Percentiles rank a stretch among this genome's conserved stretches.
phyloP scores from a whole-genome alignment of 2,329 filamentous ascomycete species.

The Ophiocordyceps polyrhachis-furcata region DNA sequence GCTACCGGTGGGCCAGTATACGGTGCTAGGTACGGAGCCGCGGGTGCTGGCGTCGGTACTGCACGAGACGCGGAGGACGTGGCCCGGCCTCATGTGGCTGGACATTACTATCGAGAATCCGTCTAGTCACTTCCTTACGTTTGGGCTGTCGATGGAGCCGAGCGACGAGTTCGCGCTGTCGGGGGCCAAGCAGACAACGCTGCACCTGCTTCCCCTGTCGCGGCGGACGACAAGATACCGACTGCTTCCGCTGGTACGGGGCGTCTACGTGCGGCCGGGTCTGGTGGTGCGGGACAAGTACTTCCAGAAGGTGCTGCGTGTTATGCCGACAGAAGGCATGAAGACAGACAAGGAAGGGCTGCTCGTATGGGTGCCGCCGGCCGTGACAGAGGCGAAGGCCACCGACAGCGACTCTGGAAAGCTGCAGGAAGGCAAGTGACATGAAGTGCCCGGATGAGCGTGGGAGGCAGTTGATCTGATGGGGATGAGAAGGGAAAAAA shows the following conservation, averaged over 20 bases:
- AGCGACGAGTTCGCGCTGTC: constrained; percentile 87
- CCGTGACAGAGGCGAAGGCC: constrained; percentile 5
- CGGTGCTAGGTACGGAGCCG: constrained; percentile 68
- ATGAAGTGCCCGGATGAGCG: too few relatives aligned
- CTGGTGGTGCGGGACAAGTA: constrained; percentile 74
- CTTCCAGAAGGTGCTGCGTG: constrained; percentile 75
- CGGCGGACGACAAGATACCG: constrained; percentile 56
- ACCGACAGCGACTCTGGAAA: constrained; percentile 1
- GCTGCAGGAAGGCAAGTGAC: background rate
- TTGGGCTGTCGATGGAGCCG: constrained; percentile 81
- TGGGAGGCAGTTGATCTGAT: too few relatives aligned
- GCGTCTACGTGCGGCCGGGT: constrained; percentile 51
- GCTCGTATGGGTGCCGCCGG: constrained; percentile 37
- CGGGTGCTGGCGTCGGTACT: constrained; percentile 52
- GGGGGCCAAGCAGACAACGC: constrained; percentile 59
- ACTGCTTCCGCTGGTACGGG: constrained; percentile 47
- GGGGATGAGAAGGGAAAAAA: too few relatives aligned
- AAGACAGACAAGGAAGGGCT: constrained; percentile 45
- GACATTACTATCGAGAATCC: constrained; percentile 71
- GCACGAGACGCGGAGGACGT: constrained; percentile 16
- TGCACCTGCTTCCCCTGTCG: constrained; percentile 71
- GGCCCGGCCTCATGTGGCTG: constrained; percentile 22
- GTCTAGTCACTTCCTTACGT: constrained; percentile 85
- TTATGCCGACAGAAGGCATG: constrained; percentile 61
- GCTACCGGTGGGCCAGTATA: constrained; percentile 61